These are phyloP conservation scores for Cytospora paraplurivora DNA, from an alignment of 2,329 filamentous ascomycete genomes.

Conservation along the genomic window DNA sequence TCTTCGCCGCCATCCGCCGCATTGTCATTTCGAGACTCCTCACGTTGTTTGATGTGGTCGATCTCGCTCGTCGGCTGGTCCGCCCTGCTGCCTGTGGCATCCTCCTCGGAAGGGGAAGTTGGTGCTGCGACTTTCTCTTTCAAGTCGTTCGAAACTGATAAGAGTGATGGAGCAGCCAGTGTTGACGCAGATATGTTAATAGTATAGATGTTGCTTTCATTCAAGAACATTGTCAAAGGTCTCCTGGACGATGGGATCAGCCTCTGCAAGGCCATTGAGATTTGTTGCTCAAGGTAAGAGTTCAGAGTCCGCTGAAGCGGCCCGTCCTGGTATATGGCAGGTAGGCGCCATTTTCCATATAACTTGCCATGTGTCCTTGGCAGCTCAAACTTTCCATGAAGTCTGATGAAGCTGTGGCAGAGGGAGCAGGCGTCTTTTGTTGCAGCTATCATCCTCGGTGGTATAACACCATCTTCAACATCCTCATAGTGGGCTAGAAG, in stretches of 20 bases:
- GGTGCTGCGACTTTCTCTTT: too few species aligned
- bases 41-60: not conserved
- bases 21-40: not conserved
- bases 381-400: conserved; percentile 45
- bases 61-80: not conserved
- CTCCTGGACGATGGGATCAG: not conserved
- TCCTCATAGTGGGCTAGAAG: conserved; percentile 47
- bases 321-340: conserved; percentile 26
- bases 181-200: conserved; percentile 14
- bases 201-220: conserved; percentile 20
- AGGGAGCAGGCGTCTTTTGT: conserved; percentile 55
- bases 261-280: not conserved
- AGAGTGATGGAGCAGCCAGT: not conserved
- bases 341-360: conserved; percentile 50
- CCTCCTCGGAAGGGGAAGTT: not conserved
- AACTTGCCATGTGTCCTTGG: conserved; percentile 47
- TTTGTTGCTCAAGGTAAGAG: conserved; percentile 3
- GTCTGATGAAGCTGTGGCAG: conserved; percentile 49
- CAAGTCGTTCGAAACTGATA: not conserved
- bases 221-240: not conserved
- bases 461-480: conserved; percentile 31
- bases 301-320: conserved; percentile 11
- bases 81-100: not conserved
- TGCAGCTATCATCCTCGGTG: conserved; percentile 48
- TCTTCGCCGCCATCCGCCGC: not conserved